Base-by-base conservation (phyloP, 2,329 filamentous ascomycete genomes). In the Fusarium compactum region DNA sequence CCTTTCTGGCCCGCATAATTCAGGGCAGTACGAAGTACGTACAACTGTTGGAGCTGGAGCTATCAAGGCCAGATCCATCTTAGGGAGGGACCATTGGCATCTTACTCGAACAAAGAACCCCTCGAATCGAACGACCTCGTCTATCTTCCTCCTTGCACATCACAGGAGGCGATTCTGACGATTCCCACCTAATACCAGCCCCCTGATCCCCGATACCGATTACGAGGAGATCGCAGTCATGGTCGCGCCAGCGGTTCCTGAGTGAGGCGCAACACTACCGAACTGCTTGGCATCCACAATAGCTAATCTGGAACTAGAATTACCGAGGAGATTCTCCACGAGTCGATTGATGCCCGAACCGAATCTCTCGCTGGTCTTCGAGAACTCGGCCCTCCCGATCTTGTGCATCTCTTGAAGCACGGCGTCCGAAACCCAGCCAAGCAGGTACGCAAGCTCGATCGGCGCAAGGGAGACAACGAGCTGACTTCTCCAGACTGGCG, bases 341-440 rank as follows among this genome's bases (percentile, higher is more conserved):
- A 97, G 76, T 93, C 95, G 55, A 91, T 98, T 80, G 95, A 98
- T 78, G 91, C 94, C 75, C 91, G 96, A 80, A 97, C 95, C 74
- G 96, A 99, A 78, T 92, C 92, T 45, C 88, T 99, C 41, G 87
- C 92, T 73, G 89, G 90, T 50, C 86, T 99, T 69, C 92, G 96
- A 78, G 96, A 99, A 86, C 89, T 99, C 62, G 96, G 96, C 44
- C 96, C 96, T 27, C 96, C 96, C 57, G 96, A 99, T 81, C 87
- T 99, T 29, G 95, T 98, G 41, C 96, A 99, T 82, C 88, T 99
- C 61, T 89, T 97, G 76, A 98, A 98, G 80, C 87, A 90, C 76
- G 84, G 85, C 54, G 81, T 86, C 50, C 83, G 88, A 73, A 89
- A 86, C 74, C 81, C 85, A 34, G 84, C 81, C 52, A 90, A 87